Base-by-base conservation (phyloP, 331 rosid species). In the Prunus yedoensis region DNA sequence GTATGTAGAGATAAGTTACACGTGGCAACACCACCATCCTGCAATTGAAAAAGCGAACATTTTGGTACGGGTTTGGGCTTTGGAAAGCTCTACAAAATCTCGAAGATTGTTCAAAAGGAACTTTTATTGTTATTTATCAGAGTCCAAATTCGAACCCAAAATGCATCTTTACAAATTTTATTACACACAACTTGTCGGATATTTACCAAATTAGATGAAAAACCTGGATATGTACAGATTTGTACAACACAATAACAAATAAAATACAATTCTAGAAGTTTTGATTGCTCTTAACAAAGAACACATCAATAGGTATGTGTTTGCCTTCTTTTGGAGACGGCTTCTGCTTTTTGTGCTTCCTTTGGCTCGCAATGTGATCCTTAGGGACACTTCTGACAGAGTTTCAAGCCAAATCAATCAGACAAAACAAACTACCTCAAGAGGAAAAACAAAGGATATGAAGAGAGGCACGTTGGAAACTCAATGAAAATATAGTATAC, bases 271-370 rank as follows among this genome's bases (percentile, higher is more conserved):
- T 30, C 65, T 69, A 74, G n/a, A 81, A 73, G 75, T 77, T 87
- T 71, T 78, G 84, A 77, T 70, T 80, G 72, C 82, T 90, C 84
- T 79, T 92, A 52, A 67, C 84, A 76, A 94, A 94, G 83, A 92
- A 94, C 28, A 43, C 50, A 78, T 94, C 99, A 60, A 94, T 91
- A 63, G 97, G 93, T 28, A 69, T 75, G 69, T 83, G 81, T 16
- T 77, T 84, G 74, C 87, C 90, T 79, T 86, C 90, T 85, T 88
- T 88, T 38, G 79, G 81, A 23, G 89, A 72, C 70, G 77, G 38
- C 87, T 86, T 94, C 53, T 64, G 92, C 86, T 54, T 90, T 87
- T 92, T 90, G 77, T 82, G 78, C 78, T 84, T 90, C 72, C 90
- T 83, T 57, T 74, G 82, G 73, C 79, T 71, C n/a, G 75, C 25